Conservation (phyloP, 192 early-diverging fungal species). For the Funneliformis mosseae region DNA sequence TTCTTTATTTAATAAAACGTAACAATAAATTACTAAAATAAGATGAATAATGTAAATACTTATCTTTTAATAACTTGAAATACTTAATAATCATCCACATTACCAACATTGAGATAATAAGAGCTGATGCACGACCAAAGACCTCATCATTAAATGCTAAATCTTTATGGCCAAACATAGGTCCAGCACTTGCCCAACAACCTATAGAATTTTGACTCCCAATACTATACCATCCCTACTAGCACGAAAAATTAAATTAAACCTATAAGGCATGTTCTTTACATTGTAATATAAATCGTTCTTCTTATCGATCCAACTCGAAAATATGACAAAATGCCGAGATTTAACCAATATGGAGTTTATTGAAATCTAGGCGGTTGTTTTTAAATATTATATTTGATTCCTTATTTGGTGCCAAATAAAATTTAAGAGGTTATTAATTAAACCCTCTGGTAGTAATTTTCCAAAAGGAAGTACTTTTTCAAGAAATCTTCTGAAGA, state of each 20-base stretch:
- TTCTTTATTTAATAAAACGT: no score
- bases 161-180: background rate
- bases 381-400: background rate
- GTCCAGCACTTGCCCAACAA: background rate
- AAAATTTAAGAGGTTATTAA: background rate
- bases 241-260: background rate
- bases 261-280: background rate
- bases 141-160: background rate
- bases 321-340: background rate
- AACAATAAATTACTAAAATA: no score
- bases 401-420: background rate
- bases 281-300: background rate
- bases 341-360: background rate
- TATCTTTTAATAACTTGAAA: background rate
- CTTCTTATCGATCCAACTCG: background rate
- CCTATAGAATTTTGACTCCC: background rate
- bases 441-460: background rate
- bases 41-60: no score
- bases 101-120: background rate
- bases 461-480: background rate
- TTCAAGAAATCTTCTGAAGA: background rate
- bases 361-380: background rate
- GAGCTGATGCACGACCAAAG: background rate
- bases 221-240: background rate
- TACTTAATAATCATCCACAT: background rate